Conservation (phyloP, 2,329 filamentous ascomycete species). For the Cytospora piceae region DNA sequence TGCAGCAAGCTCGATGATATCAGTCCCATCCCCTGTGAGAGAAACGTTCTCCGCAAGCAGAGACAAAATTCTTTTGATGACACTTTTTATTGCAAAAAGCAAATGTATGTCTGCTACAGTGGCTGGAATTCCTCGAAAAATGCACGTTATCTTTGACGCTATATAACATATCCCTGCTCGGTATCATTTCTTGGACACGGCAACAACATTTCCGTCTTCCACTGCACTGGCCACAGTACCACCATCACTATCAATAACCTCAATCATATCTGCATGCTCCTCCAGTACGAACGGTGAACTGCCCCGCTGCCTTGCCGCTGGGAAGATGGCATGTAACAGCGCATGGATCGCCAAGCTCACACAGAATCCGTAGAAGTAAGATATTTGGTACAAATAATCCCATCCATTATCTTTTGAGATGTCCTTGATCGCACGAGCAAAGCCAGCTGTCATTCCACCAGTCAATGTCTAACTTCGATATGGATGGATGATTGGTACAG, state of each 20-base stretch:
- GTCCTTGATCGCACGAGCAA: conserved; percentile 34
- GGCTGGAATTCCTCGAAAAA: no score
- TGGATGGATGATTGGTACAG: no score
- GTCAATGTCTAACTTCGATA: no score
- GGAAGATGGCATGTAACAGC: conserved; percentile 33
- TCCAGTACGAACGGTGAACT: conserved; percentile 36
- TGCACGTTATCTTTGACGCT: no score
- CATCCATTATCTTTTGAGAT: conserved; percentile 33
- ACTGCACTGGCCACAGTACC: conserved; percentile 1
- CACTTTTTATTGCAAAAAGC: no score
- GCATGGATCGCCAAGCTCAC: conserved; percentile 34
- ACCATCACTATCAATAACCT: neutral
- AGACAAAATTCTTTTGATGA: no score
- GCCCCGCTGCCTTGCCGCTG: conserved; percentile 35
- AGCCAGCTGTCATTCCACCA: conserved; percentile 32
- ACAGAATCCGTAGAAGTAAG: conserved; percentile 39
- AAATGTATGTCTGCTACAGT: no score
- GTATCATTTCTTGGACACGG: neutral
- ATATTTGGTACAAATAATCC: conserved; percentile 40
- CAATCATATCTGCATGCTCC: conserved; percentile 31
- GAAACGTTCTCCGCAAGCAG: no score
- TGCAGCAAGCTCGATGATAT: no score
- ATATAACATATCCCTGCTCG: no score
- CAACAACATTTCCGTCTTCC: conserved; percentile 11
- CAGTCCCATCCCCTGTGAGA: no score